These are phyloP conservation scores for Beta corolliflora DNA, from an alignment of 179 eudicot genomes.

Conservation along the genomic window DNA sequence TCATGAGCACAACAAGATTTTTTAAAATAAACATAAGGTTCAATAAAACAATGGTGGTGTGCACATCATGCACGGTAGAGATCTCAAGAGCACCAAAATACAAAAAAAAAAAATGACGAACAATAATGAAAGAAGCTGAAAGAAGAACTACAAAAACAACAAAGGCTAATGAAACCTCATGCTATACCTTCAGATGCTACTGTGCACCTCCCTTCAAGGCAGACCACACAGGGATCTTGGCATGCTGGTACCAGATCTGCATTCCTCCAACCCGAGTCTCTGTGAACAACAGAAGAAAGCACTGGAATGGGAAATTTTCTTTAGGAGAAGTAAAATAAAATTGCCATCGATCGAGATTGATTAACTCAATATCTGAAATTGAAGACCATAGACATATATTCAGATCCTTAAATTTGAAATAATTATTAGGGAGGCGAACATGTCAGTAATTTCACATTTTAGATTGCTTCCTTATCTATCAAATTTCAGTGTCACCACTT, in stretches of 20 bases:
- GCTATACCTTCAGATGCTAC: constrained; percentile 82
- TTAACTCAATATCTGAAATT: neutral
- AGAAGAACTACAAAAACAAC: neutral
- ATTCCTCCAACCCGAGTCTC: constrained; percentile 86
- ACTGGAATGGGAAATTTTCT: neutral
- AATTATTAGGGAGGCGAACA: too few relatives aligned
- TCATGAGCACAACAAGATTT: neutral
- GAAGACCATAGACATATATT: neutral
- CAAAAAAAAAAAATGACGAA: neutral
- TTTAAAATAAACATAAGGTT: too few relatives aligned
- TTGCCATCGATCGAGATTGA: neutral
- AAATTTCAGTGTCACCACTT: neutral
- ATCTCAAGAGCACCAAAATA: neutral
- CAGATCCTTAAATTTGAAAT: too few relatives aligned
- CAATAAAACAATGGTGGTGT: neutral
- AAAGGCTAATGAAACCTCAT: constrained; percentile 1
- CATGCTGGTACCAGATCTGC: constrained; percentile 44
- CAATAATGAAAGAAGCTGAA: neutral
- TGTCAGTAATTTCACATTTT: too few relatives aligned
- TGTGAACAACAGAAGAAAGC: constrained; percentile 34
- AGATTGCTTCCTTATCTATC: too few relatives aligned
- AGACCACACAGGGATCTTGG: constrained; percentile 89
- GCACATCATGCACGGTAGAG: neutral
- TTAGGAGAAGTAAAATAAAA: neutral
- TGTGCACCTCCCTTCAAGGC: constrained; percentile 85